Percentiles rank a stretch among this genome's conserved stretches.
Conservation (phyloP, 805 yeast genomes). For the Saturnispora besseyi region DNA sequence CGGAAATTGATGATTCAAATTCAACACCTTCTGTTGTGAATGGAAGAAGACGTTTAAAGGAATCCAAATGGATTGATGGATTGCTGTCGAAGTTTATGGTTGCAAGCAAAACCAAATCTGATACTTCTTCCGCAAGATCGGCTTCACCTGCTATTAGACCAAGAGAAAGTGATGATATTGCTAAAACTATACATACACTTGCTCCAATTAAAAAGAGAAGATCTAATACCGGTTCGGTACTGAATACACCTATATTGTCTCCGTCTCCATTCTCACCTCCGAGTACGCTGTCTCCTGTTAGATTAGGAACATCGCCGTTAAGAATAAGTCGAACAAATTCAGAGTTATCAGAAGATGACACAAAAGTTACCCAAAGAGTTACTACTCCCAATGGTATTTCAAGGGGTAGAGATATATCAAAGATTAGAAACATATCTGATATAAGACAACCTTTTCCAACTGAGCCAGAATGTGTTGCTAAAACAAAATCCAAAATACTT, state of each 20-base stretch:
- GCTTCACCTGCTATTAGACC: background rate
- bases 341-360: background rate
- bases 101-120: background rate
- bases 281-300: background rate
- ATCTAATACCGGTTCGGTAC: background rate
- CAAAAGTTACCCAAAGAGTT: background rate
- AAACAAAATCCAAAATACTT: background rate
- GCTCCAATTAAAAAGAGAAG: conserved; percentile 3
- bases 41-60: background rate
- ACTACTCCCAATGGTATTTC: background rate
- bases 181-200: background rate
- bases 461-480: background rate
- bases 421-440: background rate
- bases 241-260: background rate
- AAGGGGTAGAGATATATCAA: background rate
- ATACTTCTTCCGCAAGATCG: background rate
- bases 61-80: background rate
- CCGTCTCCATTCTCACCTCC: background rate
- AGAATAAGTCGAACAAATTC: background rate
- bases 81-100: background rate
- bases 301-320: conserved; percentile 7
- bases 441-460: background rate
- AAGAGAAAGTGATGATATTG: conserved; percentile 1
- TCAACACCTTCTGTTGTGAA: background rate
- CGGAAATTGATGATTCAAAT: background rate